These are phyloP conservation scores for Phalaenopsis aphrodite DNA, from an alignment of 106 monocot genomes.

Conservation along the genomic window DNA sequence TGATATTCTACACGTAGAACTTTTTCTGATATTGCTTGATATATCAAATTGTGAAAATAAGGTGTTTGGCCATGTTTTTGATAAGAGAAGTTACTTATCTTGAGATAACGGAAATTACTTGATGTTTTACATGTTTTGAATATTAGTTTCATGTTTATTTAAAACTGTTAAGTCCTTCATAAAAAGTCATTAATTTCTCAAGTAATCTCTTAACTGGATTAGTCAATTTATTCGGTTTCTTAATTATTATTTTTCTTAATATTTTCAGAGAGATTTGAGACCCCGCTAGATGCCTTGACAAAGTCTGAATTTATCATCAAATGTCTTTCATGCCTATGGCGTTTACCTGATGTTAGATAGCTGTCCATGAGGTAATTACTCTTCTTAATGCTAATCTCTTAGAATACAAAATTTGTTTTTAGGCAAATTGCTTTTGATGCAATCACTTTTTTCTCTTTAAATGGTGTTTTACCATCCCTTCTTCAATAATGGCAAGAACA, in stretches of 20 bases:
- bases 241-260: not conserved
- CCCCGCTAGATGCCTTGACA: not conserved
- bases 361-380: not conserved
- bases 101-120: not conserved
- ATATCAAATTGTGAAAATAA: too few species aligned
- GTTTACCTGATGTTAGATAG: not conserved
- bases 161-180: not conserved
- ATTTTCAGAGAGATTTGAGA: slow-evolving; percentile 9
- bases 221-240: not conserved
- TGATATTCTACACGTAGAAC: too few species aligned
- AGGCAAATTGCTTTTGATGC: too few species aligned
- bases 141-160: not conserved
- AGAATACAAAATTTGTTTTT: not conserved
- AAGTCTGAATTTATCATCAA: not conserved
- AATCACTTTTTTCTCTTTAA: not conserved
- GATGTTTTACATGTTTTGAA: not conserved
- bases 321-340: not conserved
- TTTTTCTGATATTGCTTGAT: too few species aligned
- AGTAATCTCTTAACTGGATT: not conserved
- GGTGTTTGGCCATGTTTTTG: not conserved
- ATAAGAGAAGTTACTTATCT: not conserved
- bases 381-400: not conserved
- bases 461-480: not conserved
- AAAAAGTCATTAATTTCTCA: not conserved
- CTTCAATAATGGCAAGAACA: not conserved